A percentile compares a stretch with the other conserved stretches of the same genome.
Conservation (phyloP, 371 early-diverging fungal species). For the Encephalitozoon hellem region DNA sequence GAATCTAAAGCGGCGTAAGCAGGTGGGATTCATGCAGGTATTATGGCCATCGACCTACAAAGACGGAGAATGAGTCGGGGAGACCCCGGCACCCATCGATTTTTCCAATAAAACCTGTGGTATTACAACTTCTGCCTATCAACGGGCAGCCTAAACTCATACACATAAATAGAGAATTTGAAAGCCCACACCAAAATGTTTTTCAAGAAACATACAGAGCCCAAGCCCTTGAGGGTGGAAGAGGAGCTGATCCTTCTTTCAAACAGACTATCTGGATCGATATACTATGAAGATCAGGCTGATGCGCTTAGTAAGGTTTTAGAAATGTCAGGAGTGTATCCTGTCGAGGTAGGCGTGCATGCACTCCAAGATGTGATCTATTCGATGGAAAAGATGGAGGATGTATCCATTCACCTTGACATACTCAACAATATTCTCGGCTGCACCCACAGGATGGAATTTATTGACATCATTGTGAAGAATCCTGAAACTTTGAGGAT, state of each 20-base stretch:
- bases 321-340: neutral
- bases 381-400: slow-evolving; percentile 14
- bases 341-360: neutral
- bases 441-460: neutral
- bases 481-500: neutral
- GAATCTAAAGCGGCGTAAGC: slow-evolving; percentile 18
- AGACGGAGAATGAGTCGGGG: neutral
- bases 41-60: slow-evolving; percentile 9
- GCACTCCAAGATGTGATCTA: neutral
- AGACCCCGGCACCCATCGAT: no score
- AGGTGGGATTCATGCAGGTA: slow-evolving; percentile 20
- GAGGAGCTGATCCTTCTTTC: slow-evolving; percentile 2
- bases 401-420: neutral
- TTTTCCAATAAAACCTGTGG: neutral
- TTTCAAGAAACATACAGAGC: neutral
- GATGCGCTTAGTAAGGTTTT: slow-evolving; percentile 19
- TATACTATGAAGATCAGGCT: slow-evolving; percentile 13
- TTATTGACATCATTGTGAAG: slow-evolving; percentile 18
- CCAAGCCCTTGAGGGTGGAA: neutral
- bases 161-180: neutral
- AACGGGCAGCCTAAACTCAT: neutral
- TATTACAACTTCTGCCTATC: neutral
- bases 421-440: neutral
- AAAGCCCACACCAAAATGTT: slow-evolving; percentile 24
- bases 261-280: neutral